Evolutionary conservation across 1,284 basidiomycete species (phyloP).

Genomic region (Moesziomyces antarcticus): DNA sequence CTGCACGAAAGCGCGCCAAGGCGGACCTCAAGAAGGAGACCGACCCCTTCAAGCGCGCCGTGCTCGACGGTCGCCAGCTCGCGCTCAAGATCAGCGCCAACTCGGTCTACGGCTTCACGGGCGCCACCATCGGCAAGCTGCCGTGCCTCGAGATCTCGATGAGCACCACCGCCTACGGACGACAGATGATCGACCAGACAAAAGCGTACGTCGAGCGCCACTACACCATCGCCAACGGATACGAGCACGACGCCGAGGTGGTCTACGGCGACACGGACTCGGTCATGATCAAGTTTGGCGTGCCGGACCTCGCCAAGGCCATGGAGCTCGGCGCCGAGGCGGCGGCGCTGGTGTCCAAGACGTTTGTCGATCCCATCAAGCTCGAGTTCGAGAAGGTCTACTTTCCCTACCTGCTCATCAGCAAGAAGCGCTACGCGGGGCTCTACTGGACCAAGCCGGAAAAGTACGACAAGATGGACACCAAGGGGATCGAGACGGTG

Average conservation of each 20-base stretch:
- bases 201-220: constrained; percentile 62
- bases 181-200: constrained; percentile 67
- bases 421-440: constrained; percentile 67
- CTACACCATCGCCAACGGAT: constrained; percentile 66
- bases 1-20: constrained; percentile 66
- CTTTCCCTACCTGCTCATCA: constrained; percentile 67
- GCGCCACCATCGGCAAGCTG: constrained; percentile 66
- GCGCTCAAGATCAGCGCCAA: constrained; percentile 67
- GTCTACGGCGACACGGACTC: constrained; percentile 68
- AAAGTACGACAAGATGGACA: constrained; percentile 68
- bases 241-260: constrained; percentile 66
- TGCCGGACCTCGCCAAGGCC: constrained; percentile 55
- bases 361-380: constrained; percentile 65
- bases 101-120: constrained; percentile 68
- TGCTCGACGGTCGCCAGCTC: constrained; percentile 66
- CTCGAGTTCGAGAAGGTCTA: constrained; percentile 68
- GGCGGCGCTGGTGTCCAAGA: constrained; percentile 79
- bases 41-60: constrained; percentile 66
- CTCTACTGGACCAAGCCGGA: constrained; percentile 66
- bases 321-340: constrained; percentile 81
- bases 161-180: constrained; percentile 67
- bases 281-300: constrained; percentile 68
- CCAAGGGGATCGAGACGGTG: constrained; percentile 68
- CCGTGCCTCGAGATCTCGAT: constrained; percentile 68
- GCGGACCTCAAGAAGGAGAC: constrained; percentile 67